A percentile compares a stretch with the other conserved stretches of the same genome.
Conservation (phyloP, 306 rosid species). For the Myrica gale region DNA sequence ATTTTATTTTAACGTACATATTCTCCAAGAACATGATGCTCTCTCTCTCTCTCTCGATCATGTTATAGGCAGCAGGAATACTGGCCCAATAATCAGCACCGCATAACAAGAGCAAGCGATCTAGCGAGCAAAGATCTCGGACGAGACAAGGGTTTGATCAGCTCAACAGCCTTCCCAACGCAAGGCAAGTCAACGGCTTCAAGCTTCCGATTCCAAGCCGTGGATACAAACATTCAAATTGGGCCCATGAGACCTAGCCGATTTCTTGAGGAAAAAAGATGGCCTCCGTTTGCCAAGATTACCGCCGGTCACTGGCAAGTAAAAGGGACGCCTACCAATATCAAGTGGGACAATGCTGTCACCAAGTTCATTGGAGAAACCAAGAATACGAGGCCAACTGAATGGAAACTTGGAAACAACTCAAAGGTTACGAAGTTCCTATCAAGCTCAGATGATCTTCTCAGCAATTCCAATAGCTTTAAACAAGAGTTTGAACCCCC, state of each 20-base stretch:
- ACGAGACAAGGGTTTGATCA: neutral
- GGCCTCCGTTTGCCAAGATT: slow-evolving; percentile 45
- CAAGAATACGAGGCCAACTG: slow-evolving; percentile 9
- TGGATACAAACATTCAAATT: slow-evolving; percentile 28
- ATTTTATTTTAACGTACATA: too few relatives aligned
- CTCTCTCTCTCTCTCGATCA: neutral
- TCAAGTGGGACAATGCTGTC: slow-evolving; percentile 22
- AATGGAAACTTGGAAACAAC: slow-evolving; percentile 30
- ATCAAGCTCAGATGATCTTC: slow-evolving; percentile 27
- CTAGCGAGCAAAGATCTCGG: slow-evolving; percentile 29
- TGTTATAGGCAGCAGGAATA: slow-evolving; percentile 33
- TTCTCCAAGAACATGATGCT: too few relatives aligned
- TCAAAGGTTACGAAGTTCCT: slow-evolving; percentile 22
- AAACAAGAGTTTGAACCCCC: slow-evolving; percentile 41
- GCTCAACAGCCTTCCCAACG: slow-evolving; percentile 28
- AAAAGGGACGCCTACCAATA: slow-evolving; percentile 24
- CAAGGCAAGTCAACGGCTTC: slow-evolving; percentile 33
- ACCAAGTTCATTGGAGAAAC: slow-evolving; percentile 18
- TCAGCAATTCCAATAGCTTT: slow-evolving; percentile 17
- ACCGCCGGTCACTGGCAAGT: slow-evolving; percentile 28
- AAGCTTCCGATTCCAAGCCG: slow-evolving; percentile 19
- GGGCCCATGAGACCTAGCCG: slow-evolving; percentile 56
- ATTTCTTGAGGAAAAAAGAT: slow-evolving; percentile 49
- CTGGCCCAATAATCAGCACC: slow-evolving; percentile 31
- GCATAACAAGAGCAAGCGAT: slow-evolving; percentile 34